A percentile compares a stretch with the other conserved stretches of the same genome.
Conservation (phyloP, 1,284 basidiomycete species). For the Rhizopogon hawkerae region DNA sequence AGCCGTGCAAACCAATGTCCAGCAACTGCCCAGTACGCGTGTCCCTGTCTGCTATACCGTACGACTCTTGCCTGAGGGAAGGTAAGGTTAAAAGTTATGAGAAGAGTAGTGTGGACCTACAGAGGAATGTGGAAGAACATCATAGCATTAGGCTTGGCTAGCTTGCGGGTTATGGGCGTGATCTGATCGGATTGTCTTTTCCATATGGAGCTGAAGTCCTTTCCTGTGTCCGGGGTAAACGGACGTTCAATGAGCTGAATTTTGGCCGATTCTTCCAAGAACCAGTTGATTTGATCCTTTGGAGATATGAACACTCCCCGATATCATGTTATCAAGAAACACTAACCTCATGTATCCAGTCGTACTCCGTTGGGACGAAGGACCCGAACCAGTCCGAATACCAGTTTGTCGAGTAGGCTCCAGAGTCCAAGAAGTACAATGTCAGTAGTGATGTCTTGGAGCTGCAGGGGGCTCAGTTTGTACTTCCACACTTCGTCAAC, state of each 20-base stretch:
- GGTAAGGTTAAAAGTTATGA: constrained; percentile 5
- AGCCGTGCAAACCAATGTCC: constrained; percentile 55
- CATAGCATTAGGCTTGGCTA: constrained; percentile 85
- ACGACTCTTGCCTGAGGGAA: constrained; percentile 49
- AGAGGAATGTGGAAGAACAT: constrained; percentile 96
- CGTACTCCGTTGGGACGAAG: constrained; percentile 63
- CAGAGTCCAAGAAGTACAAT: constrained; percentile 91
- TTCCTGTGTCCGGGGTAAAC: constrained; percentile 65
- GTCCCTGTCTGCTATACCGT: constrained; percentile 49
- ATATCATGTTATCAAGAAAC: neutral
- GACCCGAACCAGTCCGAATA: constrained; percentile 52
- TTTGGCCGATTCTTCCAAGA: constrained; percentile 65
- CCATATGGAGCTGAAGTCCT: constrained; percentile 64
- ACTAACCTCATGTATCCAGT: constrained; percentile 65
- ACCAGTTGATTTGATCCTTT: constrained; percentile 81
- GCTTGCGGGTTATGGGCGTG: constrained; percentile 41
- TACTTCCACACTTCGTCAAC: neutral
- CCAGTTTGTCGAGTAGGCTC: constrained; percentile 54
- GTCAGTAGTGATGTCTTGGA: constrained; percentile 84
- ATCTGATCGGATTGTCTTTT: constrained; percentile 45
- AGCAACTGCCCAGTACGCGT: constrained; percentile 47
- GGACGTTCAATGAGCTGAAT: constrained; percentile 73
- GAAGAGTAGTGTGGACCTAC: constrained; percentile 35
- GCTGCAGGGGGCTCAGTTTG: constrained; percentile 29
- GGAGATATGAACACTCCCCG: neutral